phyloP scores from a whole-genome alignment of 345 rosid genomes.

The Populus tremula region DNA sequence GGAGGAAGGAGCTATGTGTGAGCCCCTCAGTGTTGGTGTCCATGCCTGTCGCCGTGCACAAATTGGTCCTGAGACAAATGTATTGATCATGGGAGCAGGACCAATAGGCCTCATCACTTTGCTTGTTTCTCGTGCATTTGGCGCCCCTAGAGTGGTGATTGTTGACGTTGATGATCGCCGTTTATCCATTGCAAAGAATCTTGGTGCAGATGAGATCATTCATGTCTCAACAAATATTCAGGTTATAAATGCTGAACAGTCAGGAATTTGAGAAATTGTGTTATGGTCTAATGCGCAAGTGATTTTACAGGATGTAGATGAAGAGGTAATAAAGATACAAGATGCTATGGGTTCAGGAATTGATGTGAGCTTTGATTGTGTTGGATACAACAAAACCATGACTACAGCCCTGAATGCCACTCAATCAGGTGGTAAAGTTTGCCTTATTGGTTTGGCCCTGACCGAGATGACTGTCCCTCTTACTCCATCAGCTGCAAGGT shows the following conservation, averaged over 20 bases:
- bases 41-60: slow-evolving; percentile 87
- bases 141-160: slow-evolving; percentile 75
- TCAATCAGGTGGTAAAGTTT: slow-evolving; percentile 80
- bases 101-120: slow-evolving; percentile 86
- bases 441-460: slow-evolving; percentile 88
- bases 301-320: slow-evolving; percentile 52
- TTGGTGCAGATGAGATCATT: slow-evolving; percentile 64
- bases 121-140: slow-evolving; percentile 86
- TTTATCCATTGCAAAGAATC: slow-evolving; percentile 69
- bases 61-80: slow-evolving; percentile 71
- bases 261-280: no score
- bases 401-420: slow-evolving; percentile 77
- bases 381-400: slow-evolving; percentile 88
- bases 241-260: slow-evolving; percentile 33
- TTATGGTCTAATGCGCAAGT: background rate
- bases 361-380: slow-evolving; percentile 83
- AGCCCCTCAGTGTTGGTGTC: slow-evolving; percentile 84
- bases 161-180: slow-evolving; percentile 76
- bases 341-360: slow-evolving; percentile 59
- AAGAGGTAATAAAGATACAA: slow-evolving; percentile 59
- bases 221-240: slow-evolving; percentile 57
- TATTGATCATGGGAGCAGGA: slow-evolving; percentile 81
- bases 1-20: slow-evolving; percentile 98
- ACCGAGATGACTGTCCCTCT: slow-evolving; percentile 80
- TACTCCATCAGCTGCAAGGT: slow-evolving; percentile 92